Percentiles rank a stretch among this genome's conserved stretches.
phyloP scores from a whole-genome alignment of 305 asterid genomes.

The Andrographis paniculata region DNA sequence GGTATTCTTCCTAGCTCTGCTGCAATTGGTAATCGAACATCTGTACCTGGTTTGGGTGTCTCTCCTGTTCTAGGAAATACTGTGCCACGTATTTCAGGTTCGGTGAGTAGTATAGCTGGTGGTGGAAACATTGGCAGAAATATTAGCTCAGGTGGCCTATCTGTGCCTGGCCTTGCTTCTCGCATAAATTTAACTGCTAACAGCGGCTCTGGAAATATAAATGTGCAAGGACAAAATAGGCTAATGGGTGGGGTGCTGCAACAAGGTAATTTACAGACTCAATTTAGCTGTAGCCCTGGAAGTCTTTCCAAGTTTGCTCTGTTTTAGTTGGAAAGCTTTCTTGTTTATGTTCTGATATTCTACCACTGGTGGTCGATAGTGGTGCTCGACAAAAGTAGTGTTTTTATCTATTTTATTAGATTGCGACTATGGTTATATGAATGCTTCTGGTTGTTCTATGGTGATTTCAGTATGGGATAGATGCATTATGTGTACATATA shows the following conservation, averaged over 20 bases:
- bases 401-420: background rate
- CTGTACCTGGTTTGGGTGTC: conserved; percentile 79
- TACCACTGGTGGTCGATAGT: background rate
- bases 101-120: conserved; percentile 80
- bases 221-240: conserved; percentile 84
- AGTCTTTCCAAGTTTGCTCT: no score
- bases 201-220: conserved; percentile 71
- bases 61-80: conserved; percentile 74
- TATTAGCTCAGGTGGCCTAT: conserved; percentile 82
- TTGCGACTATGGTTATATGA: background rate
- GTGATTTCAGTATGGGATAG: background rate
- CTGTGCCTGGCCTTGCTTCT: conserved; percentile 79
- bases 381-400: background rate
- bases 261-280: conserved; percentile 55
- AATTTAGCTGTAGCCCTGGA: conserved; percentile 9
- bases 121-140: conserved; percentile 83
- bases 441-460: no score
- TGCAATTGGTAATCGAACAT: conserved; percentile 68
- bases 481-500: no score
- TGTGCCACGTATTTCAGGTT: conserved; percentile 72
- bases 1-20: conserved; percentile 89
- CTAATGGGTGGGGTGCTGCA: conserved; percentile 82
- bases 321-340: background rate
- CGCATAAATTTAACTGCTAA: conserved; percentile 68
- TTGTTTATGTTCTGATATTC: background rate